These are phyloP conservation scores for Cladosporium austrohemisphaericum DNA, from an alignment of 2,329 filamentous ascomycete genomes.

Conservation along the genomic window DNA sequence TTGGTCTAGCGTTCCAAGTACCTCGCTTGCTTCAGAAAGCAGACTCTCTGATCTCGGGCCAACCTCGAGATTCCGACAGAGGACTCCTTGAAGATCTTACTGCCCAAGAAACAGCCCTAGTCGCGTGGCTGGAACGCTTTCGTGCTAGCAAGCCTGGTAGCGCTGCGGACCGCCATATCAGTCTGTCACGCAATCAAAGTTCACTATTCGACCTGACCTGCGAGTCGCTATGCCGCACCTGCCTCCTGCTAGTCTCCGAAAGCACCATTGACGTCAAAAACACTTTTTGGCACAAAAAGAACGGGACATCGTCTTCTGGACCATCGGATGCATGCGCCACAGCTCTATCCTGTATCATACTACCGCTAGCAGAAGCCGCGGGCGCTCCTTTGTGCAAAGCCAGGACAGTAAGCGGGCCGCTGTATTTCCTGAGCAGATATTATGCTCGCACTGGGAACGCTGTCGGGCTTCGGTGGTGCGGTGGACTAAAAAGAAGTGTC, in stretches of 20 bases:
- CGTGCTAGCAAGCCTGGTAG: background rate
- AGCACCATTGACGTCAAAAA: background rate
- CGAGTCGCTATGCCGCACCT: constrained; percentile 6
- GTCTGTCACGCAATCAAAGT: too few relatives aligned
- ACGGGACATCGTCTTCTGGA: too few relatives aligned
- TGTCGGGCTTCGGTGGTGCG: background rate
- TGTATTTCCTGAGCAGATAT: background rate
- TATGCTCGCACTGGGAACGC: background rate
- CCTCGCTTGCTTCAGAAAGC: background rate
- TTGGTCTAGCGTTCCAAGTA: background rate
- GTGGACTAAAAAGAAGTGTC: background rate
- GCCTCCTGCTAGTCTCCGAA: background rate
- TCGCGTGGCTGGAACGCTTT: background rate
- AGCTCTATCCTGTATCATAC: background rate
- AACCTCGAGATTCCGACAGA: background rate
- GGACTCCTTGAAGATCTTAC: background rate
- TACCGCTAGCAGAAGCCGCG: background rate
- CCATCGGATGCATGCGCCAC: background rate
- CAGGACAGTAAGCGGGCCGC: background rate
- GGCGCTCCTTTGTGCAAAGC: background rate
- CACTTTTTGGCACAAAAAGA: background rate
- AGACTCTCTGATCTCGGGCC: background rate
- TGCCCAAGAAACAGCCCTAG: background rate
- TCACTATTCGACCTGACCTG: constrained; percentile 6
- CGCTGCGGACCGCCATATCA: background rate